Evolutionary conservation across 495 filamentous ascomycete genomes (phyloP), one percentile per base, ranked within the genome.

Genomic region (Penicillium canescens): DNA sequence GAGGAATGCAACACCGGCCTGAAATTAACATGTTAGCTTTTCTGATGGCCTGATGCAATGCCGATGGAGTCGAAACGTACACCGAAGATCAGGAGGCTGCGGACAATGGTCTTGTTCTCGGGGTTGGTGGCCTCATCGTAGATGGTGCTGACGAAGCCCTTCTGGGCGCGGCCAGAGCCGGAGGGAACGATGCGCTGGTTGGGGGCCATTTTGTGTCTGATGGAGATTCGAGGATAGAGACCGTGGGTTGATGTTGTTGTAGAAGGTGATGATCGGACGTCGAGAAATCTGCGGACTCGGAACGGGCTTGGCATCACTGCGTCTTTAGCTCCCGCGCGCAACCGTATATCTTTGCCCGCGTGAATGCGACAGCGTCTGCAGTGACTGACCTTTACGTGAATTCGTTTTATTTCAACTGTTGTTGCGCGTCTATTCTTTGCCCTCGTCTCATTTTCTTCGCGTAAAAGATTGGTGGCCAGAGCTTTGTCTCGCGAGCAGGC

Each of bases 1-100:
- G 57, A 91, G 75, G 75, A 91, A 88, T 43, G 87, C 83, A 42
- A 91, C 80, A 54, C 86, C 86, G 58, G 79, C 83, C 87, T 91
- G 60, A 13, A 64, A 39, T 35, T 7, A 21, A 38, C 52, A 14
- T 31, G 44, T 67, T 56, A 70, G 63, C 39, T 56, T 52, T 35
- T 28, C 20, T 10, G 31, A 24, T 60, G 56, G 37, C 34, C 23
- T 20, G 31, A 5, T 3, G 31, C 37, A 7, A 23, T 20, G 7
- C 21, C 14, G 21, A 26, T 20, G 31, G 3, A 12, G 31, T 10
- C 6, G 6, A 50, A 28, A 81, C 88, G 56, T 77, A 92, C 89
- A 46, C 84, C 85, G 64, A 92, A 92, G 45, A 89, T 65, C 53
- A 84, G 74, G 51, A 92, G 60, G 61, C 87, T 90, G 64, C 84